Percentiles rank a stretch among this genome's conserved stretches.
Evolutionary conservation across 2,329 filamentous ascomycete genomes (phyloP).

Genomic region (Botrytis sinoallii): DNA sequence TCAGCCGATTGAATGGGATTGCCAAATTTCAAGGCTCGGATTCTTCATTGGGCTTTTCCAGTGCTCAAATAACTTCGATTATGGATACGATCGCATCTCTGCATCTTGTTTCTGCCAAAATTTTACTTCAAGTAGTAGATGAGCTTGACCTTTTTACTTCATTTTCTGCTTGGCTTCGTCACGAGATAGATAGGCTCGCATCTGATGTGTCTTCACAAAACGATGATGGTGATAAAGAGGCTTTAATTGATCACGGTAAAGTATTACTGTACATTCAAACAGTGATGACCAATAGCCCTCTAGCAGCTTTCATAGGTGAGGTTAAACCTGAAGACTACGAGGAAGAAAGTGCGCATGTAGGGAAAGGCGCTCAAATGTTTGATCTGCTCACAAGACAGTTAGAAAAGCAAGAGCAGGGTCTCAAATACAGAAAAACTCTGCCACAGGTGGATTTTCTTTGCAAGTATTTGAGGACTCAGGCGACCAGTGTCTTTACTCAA

Average conservation of each 20-base stretch:
- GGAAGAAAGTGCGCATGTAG: constrained; percentile 45
- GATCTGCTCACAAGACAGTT: constrained; percentile 44
- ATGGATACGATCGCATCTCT: constrained; percentile 72
- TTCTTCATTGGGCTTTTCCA: constrained; percentile 64
- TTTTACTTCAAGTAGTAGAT: constrained; percentile 67
- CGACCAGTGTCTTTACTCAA: constrained; percentile 60
- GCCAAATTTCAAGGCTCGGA: constrained; percentile 72
- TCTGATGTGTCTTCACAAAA: constrained; percentile 56
- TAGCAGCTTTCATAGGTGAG: constrained; percentile 58
- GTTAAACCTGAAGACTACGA: constrained; percentile 51
- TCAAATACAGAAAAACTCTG: constrained; percentile 48
- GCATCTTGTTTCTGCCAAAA: constrained; percentile 70
- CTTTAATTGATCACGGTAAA: constrained; percentile 67
- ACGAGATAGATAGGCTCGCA: constrained; percentile 75
- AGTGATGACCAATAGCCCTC: constrained; percentile 63
- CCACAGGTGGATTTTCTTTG: constrained; percentile 64
- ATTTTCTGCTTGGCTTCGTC: constrained; percentile 81
- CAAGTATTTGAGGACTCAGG: constrained; percentile 54
- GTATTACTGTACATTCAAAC: constrained; percentile 76
- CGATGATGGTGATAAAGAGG: constrained; percentile 77
- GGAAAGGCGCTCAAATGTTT: constrained; percentile 46
- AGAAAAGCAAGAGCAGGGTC: constrained; percentile 32
- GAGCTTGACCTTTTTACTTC: constrained; percentile 74
- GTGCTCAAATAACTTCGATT: constrained; percentile 59
- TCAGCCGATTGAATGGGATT: constrained; percentile 79